Conservation (phyloP, 805 yeast species). For the Saturnispora galanensis region DNA sequence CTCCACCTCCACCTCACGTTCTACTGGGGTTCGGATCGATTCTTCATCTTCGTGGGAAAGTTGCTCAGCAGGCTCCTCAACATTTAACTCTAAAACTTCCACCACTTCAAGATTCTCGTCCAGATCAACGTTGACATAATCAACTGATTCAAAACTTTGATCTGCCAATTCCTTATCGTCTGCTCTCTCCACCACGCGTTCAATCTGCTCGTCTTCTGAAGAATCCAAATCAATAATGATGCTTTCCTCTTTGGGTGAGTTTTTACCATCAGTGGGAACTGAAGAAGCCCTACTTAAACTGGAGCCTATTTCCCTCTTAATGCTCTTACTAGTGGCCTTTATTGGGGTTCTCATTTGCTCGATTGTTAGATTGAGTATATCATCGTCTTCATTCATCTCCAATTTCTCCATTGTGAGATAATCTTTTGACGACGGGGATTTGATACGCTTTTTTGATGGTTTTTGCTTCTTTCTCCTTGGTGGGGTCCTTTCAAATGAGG, state of each 20-base stretch:
- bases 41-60: too few relatives aligned
- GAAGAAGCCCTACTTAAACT: not conserved
- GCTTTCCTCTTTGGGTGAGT: too few relatives aligned
- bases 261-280: not conserved
- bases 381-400: slow-evolving; percentile 16
- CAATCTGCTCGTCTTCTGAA: not conserved
- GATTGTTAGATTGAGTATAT: slow-evolving; percentile 10
- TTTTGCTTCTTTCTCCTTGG: not conserved
- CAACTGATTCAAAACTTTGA: not conserved
- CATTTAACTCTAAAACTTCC: slow-evolving; percentile 7
- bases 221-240: not conserved
- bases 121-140: slow-evolving; percentile 2
- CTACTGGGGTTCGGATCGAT: too few relatives aligned
- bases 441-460: not conserved
- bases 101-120: slow-evolving; percentile 1
- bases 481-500: slow-evolving; percentile 9
- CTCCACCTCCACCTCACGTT: not conserved
- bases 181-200: not conserved
- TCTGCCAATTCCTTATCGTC: not conserved
- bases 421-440: slow-evolving; percentile 7
- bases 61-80: too few relatives aligned
- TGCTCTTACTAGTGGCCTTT: not conserved
- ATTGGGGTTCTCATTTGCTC: slow-evolving; percentile 9
- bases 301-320: too few relatives aligned
- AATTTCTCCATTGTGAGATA: slow-evolving; percentile 18